Evolutionary conservation across 2,329 filamentous ascomycete species (phyloP), one percentile per base, ranked within the genome.

Genomic region (Talaromyces sp.): DNA sequence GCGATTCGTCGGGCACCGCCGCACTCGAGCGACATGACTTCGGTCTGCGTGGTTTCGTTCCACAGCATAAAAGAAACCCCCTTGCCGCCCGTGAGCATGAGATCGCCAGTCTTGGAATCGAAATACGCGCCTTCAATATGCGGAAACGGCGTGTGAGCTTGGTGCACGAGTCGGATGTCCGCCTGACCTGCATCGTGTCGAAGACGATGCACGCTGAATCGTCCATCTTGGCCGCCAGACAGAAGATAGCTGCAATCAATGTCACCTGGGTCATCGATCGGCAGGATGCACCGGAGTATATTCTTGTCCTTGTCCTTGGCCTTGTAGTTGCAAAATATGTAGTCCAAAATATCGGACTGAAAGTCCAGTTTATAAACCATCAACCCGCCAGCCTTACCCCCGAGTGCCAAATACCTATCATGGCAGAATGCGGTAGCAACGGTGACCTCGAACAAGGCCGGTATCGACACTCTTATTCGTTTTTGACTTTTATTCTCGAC

Each of bases 1-100:
- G 91, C 97, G 32, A 83, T 87, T 58, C 93, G 84, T 69, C 96
- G 91, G 0, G 87, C 87, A 35, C 93, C 93, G 59, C 92, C 93
- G 69, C 93, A 97, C 54, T 92, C 87, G 31, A 96, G 81, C 0
- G 80, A 81, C 58, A 88, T 83, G 17, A 93, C 73, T 67, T 93
- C 88, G 59, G 85, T 82, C 61, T 90, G 86, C 1, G 78, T 79
- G 0, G 85, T 86, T 69, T 90, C 86, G 70, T 96, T 90, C 85
- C 90, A 94, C 10, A 93, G 82, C 12, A 96, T 79, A 69, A 97
- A 95, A 53, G 85, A 80, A 63, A 86, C 91, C 70, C 89, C 86
- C 59, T 85, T 86, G 75, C 97, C 97, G 3, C 93, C 93, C 70
- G 88, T 90, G 12, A 96, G 77, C 29, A 92, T 78, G 0, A 96